A percentile compares a stretch with the other conserved stretches of the same genome.
These are phyloP conservation scores for Corymbia calophylla DNA, from an alignment of 441 rosid species.

Conservation along the genomic window DNA sequence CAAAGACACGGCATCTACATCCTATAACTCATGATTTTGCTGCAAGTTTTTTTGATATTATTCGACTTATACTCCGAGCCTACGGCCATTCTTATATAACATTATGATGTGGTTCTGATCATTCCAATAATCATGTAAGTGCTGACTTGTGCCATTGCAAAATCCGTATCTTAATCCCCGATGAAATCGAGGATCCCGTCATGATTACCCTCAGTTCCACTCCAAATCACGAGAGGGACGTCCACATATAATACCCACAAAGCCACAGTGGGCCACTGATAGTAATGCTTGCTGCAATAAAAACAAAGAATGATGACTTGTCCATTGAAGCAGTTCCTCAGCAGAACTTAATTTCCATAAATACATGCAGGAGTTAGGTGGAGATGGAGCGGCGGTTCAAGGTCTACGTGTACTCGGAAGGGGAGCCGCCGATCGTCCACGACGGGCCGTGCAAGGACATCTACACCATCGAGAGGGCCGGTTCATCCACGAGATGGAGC, in stretches of 20 bases:
- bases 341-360: not conserved
- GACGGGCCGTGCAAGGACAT: constrained; percentile 85
- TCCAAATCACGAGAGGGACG: not conserved
- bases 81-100: not conserved
- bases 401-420: constrained; percentile 86
- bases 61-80: not conserved
- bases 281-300: not conserved
- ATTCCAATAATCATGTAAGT: not conserved
- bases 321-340: not conserved
- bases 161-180: not conserved
- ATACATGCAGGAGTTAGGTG: constrained; percentile 49
- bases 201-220: not conserved
- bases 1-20: not conserved
- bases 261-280: not conserved
- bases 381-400: constrained; percentile 92
- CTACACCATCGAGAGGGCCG: constrained; percentile 73
- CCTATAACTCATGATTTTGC: not conserved
- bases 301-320: not conserved
- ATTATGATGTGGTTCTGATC: not conserved
- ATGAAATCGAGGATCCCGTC: not conserved
- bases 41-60: not conserved
- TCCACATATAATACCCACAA: not conserved
- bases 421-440: constrained; percentile 78
- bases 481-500: constrained; percentile 79
- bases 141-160: not conserved